Evolutionary conservation across 2,329 filamentous ascomycete species (phyloP), one percentile per base, ranked within the genome.

Genomic region (Xylariaceae sp.): DNA sequence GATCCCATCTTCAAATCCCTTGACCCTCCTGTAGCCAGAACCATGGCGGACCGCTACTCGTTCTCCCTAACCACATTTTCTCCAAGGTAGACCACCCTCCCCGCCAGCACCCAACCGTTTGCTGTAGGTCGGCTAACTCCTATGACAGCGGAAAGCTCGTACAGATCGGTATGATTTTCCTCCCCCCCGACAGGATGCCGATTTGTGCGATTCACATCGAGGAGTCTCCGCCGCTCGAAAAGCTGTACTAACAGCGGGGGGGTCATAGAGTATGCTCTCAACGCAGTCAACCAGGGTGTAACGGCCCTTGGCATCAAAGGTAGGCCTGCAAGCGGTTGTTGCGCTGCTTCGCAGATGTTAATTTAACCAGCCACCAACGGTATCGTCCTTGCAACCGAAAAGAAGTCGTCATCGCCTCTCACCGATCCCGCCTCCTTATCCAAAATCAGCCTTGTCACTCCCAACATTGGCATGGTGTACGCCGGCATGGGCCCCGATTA

Each of bases 51-150:
- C 76, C 84, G 94, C 80, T 99, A 99, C 77, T 96, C 92, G 52
- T 99, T 99, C 85, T 99, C 94, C 56, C 83, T 99, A 72, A 99
- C 94, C 61, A 99, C 94, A 62, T 99, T 99, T 86, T 97, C 94
- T 70, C 94, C 94, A 73, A 99, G 92, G 94, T 95, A 85, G 75
- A 84, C 70, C 70, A 62, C 63, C 65, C 58, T 56, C 57, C 51
- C 63, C 54, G 59, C 40, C 30, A 40, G 21, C 21, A 46, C 43
- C 22, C 30, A 30, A 58, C 57, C 41, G 62, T 61, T 67, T 68
- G 72, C 77, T 82, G 36, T 49, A 53, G 48, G 44, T 18, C 50
- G 56, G 58, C 65, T 66, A 74, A 84, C 71, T 64, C 55, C 58
- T 15, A 55, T 59, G 51, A 59, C 66, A 97, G 94, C 75, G 94